Conservation (phyloP, 306 rosid genomes). For the Dalbergia cochinchinensis region DNA sequence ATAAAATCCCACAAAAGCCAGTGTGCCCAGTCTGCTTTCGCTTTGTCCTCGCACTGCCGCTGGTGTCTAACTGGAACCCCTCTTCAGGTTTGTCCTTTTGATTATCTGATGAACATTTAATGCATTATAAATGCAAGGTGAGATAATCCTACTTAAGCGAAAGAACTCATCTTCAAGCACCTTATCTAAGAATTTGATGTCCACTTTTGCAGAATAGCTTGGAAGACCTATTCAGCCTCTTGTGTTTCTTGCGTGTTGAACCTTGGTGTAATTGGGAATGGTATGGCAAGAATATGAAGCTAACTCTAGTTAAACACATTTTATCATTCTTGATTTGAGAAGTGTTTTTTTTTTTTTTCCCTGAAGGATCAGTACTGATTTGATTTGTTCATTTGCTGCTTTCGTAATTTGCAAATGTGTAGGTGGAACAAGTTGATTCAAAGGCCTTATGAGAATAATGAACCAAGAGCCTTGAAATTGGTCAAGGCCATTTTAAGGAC, state of each 20-base stretch:
- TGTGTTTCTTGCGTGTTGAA: conserved; percentile 84
- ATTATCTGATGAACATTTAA: neutral
- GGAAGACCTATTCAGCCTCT: conserved; percentile 87
- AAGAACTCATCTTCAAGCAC: neutral
- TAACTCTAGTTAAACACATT: neutral
- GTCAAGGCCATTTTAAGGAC: conserved; percentile 86
- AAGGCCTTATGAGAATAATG: conserved; percentile 77
- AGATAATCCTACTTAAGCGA: neutral
- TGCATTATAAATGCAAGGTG: neutral
- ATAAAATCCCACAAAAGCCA: conserved; percentile 70
- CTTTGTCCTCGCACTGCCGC: conserved; percentile 79
- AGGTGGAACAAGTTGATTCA: conserved; percentile 90
- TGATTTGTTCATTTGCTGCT: neutral
- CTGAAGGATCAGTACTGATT: neutral
- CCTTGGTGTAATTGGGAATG: conserved; percentile 94
- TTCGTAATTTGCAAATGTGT: conserved; percentile 19
- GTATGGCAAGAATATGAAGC: conserved; percentile 52
- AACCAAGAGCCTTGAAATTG: conserved; percentile 73
- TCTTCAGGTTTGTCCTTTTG: conserved; percentile 69
- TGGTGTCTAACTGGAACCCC: conserved; percentile 99
- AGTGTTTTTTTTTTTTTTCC: neutral
- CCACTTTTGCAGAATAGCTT: conserved; percentile 75
- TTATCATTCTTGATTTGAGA: neutral
- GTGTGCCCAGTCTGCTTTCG: conserved; percentile 70
- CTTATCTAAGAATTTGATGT: conserved; percentile 7